These are phyloP conservation scores for Zoysia pacifica DNA, from an alignment of 176 grass and related monocot species.

Conservation along the genomic window DNA sequence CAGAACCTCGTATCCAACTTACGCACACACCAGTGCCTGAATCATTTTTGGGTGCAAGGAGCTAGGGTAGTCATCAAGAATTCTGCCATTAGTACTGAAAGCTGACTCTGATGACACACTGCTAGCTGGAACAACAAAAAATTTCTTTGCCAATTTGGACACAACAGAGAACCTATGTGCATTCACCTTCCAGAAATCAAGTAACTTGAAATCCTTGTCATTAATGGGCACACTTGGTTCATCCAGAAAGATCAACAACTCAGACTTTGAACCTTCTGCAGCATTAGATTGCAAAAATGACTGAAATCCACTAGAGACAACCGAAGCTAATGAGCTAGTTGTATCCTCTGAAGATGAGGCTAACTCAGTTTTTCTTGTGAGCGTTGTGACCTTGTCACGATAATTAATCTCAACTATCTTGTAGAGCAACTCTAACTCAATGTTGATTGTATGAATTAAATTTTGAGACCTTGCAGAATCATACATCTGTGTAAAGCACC, in stretches of 20 bases:
- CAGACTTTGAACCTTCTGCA: not conserved
- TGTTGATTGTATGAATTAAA: not conserved
- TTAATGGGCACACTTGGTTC: not conserved
- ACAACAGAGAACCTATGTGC: too few species aligned
- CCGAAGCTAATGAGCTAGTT: not conserved
- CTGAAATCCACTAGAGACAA: not conserved
- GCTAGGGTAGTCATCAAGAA: not conserved
- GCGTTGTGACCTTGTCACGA: not conserved
- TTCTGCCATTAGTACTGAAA: not conserved
- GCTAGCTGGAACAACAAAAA: too few species aligned
- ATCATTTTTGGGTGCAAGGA: not conserved
- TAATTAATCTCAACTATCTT: too few species aligned
- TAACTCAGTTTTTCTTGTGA: too few species aligned
- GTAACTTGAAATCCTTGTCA: not conserved
- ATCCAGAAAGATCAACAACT: constrained; percentile 9
- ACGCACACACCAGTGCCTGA: too few species aligned
- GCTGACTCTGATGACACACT: not conserved
- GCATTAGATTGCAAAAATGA: not conserved
- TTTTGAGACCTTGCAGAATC: not conserved
- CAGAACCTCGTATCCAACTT: too few species aligned
- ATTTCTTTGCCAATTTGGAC: too few species aligned
- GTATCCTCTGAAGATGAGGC: not conserved
- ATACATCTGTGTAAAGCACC: not conserved
- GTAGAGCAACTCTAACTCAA: not conserved
- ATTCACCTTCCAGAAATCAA: too few species aligned